Base-by-base conservation (phyloP, 306 rosid genomes). In the Castanea sativa region DNA sequence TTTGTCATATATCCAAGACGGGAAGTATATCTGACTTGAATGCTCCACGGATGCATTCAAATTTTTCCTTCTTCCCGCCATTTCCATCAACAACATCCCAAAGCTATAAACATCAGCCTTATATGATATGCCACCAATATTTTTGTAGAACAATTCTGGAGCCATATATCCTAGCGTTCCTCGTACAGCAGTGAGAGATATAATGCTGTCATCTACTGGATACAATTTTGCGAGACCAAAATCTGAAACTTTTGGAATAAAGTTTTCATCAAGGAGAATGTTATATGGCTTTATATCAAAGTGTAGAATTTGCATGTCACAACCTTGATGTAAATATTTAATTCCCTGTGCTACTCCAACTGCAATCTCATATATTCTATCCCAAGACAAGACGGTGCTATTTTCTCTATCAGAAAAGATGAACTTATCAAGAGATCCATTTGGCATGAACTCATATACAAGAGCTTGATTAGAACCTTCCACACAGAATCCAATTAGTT, bases 21-120 rank as follows among this genome's bases (percentile, higher is more conserved):
- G 69, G 4, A 74, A 74, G 69, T 74, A 74, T 2, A 15, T 56
- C 5, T 74, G 55, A 53, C 78, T 74, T 11, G 78, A 57, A 1
- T 57, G 55, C 43, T 74, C 20, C n/a, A 30, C 53, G 0, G 11
- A 8, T 30, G 9, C n/a, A 57, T 74, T 57, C 1, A 33, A 7
- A 41, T 74, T 74, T 13, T 23, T 71, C 27, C 57, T 43, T 21
- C n/a, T 41, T 2, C 32, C 35, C 1, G 8, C 60, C 75, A 71
- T 58, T 57, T 74, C 56, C 56, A 21, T 70, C 3, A 70, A 20
- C 6, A 70, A 23, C 32, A 69, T 69, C 1, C 27, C 74, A 1
- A 69, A 69, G 4, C 55, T 69, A 0, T 69, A 69, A 41, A 41
- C 32, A 41, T 69, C 30, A 13, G 68, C 78, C 1, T 55, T 74